phyloP scores from a whole-genome alignment of 371 early-diverging fungal species.

The Apophysomyces variabilis region DNA sequence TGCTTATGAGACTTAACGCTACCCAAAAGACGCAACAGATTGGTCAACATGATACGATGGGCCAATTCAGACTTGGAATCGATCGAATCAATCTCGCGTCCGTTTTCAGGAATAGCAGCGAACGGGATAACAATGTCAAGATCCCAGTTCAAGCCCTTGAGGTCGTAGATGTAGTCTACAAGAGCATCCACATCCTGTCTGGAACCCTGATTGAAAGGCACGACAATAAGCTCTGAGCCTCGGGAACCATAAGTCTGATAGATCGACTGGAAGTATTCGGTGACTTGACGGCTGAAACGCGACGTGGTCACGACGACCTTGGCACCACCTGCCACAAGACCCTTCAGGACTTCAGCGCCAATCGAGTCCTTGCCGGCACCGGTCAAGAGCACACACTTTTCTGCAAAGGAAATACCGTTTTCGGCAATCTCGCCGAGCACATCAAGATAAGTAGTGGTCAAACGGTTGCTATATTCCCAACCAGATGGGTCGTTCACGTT shows the following conservation, averaged over 20 bases:
- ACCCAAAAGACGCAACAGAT: constrained; percentile 83
- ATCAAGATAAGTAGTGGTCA: constrained; percentile 78
- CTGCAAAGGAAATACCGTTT: constrained; percentile 83
- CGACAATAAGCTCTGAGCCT: constrained; percentile 87
- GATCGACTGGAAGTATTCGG: constrained; percentile 88
- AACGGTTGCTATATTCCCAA: constrained; percentile 77
- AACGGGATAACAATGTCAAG: constrained; percentile 95
- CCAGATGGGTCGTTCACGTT: constrained; percentile 60
- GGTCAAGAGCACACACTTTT: constrained; percentile 86
- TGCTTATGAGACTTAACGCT: constrained; percentile 87
- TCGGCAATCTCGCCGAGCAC: constrained; percentile 72
- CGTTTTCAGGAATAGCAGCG: constrained; percentile 92
- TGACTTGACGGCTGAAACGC: constrained; percentile 81
- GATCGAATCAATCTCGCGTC: constrained; percentile 85
- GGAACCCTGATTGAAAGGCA: constrained; percentile 96
- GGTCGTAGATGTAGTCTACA: constrained; percentile 88
- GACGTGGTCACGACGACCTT: constrained; percentile 93
- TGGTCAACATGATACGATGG: constrained; percentile 92
- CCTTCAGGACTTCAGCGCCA: constrained; percentile 87
- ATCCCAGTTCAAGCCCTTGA: constrained; percentile 88
- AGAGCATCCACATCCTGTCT: constrained; percentile 81
- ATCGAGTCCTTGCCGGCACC: constrained; percentile 95
- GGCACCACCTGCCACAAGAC: constrained; percentile 90
- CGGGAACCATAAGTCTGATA: constrained; percentile 89
- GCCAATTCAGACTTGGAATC: constrained; percentile 91